Evolutionary conservation across 1,284 basidiomycete species (phyloP).

Genomic region (Puccinia novopanici): DNA sequence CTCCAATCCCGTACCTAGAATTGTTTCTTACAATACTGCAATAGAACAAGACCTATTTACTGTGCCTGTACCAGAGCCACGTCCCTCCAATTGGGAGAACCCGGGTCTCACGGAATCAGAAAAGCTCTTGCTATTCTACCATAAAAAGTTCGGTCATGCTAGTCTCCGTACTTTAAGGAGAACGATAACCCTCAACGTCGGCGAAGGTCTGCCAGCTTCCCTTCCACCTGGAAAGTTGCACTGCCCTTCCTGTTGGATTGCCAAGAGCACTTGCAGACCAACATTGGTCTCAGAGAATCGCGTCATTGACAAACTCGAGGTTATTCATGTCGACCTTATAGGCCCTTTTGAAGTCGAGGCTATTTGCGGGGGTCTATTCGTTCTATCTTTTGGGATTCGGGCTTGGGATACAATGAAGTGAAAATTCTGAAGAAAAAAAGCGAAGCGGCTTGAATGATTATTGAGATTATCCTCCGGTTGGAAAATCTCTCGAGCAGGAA

Average conservation of each 20-base stretch:
- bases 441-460: not conserved
- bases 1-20: too few relatives aligned
- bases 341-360: slow-evolving; percentile 4
- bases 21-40: too few relatives aligned
- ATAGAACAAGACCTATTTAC: not conserved
- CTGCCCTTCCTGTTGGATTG: not conserved
- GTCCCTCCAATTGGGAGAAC: not conserved
- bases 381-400: not conserved
- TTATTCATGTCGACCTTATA: not conserved
- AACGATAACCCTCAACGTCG: not conserved
- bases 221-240: not conserved
- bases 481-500: not conserved
- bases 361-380: not conserved
- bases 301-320: not conserved
- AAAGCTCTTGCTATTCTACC: not conserved
- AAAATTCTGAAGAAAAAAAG: not conserved
- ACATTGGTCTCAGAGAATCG: not conserved
- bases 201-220: not conserved
- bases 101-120: not conserved
- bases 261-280: not conserved
- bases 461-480: not conserved
- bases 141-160: not conserved
- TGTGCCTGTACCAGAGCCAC: not conserved
- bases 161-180: not conserved
- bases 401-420: not conserved